Evolutionary conservation across 2,329 filamentous ascomycete species (phyloP).

Genomic region (Laburnicola sp.): DNA sequence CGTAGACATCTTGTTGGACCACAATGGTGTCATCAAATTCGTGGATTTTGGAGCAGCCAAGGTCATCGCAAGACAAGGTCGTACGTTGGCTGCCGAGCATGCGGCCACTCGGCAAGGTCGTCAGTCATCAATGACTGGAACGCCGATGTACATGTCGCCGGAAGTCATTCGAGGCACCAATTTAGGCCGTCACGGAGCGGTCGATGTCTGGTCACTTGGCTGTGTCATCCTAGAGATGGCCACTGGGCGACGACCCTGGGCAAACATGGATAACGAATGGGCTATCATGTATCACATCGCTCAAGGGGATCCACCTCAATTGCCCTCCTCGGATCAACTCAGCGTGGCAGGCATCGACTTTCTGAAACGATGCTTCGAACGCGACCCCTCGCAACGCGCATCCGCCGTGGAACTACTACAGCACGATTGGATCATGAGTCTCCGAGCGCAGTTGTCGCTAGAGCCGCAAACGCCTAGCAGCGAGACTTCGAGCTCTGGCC

Average conservation of each 20-base stretch:
- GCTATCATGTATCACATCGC: conserved; percentile 99
- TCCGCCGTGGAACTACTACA: conserved; percentile 87
- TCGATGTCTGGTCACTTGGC: conserved; percentile 94
- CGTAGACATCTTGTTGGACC: conserved; percentile 87
- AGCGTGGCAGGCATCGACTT: conserved; percentile 86
- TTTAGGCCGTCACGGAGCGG: conserved; percentile 75
- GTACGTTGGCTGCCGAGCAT: conserved; percentile 73
- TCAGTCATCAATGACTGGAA: conserved; percentile 94
- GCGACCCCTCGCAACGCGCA: conserved; percentile 76
- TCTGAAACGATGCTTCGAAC: conserved; percentile 79
- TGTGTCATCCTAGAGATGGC: conserved; percentile 98
- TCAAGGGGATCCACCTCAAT: conserved; percentile 87
- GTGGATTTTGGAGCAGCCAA: conserved; percentile 98
- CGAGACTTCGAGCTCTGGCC: conserved; percentile 25
- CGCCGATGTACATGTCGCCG: conserved; percentile 99
- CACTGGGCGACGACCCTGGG: conserved; percentile 91
- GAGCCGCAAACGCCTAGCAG: conserved; percentile 52
- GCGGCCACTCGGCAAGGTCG: conserved; percentile 52
- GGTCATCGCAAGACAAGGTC: conserved; percentile 90
- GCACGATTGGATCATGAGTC: conserved; percentile 78
- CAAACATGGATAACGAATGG: conserved; percentile 96
- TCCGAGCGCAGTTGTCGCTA: conserved; percentile 51
- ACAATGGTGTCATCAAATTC: conserved; percentile 98
- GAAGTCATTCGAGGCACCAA: conserved; percentile 90
- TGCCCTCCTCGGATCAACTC: conserved; percentile 81